A percentile compares a stretch with the other conserved stretches of the same genome.
phyloP scores from a whole-genome alignment of 495 filamentous ascomycete species.

The Aspergillus indologenus region DNA sequence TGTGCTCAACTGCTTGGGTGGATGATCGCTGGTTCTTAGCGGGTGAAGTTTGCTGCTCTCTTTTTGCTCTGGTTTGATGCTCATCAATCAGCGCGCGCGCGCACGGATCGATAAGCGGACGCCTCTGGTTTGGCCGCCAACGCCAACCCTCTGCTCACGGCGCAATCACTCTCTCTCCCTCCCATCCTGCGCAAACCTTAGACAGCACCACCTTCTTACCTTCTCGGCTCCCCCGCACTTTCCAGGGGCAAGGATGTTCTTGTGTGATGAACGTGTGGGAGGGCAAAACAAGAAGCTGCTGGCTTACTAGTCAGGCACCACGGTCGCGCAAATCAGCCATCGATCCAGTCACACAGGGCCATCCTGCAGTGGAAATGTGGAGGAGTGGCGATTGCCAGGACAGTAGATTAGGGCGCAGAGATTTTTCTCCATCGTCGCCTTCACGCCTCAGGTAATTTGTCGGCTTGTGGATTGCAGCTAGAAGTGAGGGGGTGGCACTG shows the following conservation, averaged over 20 bases:
- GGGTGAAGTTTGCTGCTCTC: too few species aligned
- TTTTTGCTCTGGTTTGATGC: not conserved
- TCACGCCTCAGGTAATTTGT: not conserved
- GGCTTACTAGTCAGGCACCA: slow-evolving; percentile 9
- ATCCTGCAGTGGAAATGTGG: not conserved
- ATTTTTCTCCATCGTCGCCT: not conserved
- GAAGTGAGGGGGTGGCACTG: not conserved
- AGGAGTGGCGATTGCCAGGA: not conserved
- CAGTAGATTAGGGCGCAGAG: not conserved
- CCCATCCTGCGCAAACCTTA: not conserved
- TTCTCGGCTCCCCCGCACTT: slow-evolving; percentile 1
- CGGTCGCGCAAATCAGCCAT: slow-evolving; percentile 4
- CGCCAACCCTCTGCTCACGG: not conserved
- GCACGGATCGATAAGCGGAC: slow-evolving; percentile 4
- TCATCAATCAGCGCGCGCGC: not conserved
- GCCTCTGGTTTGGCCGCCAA: not conserved
- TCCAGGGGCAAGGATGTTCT: slow-evolving; percentile 6
- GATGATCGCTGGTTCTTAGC: not conserved
- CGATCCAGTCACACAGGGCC: slow-evolving; percentile 2
- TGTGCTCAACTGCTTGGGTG: slow-evolving; percentile 1
- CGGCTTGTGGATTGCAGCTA: not conserved
- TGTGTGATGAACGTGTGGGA: slow-evolving; percentile 6
- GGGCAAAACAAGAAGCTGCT: not conserved
- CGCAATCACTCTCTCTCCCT: not conserved
- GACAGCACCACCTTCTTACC: not conserved